Evolutionary conservation across 140 eudicot species (phyloP), one percentile per base, ranked within the genome.

Genomic region (Stevia rebaudiana): DNA sequence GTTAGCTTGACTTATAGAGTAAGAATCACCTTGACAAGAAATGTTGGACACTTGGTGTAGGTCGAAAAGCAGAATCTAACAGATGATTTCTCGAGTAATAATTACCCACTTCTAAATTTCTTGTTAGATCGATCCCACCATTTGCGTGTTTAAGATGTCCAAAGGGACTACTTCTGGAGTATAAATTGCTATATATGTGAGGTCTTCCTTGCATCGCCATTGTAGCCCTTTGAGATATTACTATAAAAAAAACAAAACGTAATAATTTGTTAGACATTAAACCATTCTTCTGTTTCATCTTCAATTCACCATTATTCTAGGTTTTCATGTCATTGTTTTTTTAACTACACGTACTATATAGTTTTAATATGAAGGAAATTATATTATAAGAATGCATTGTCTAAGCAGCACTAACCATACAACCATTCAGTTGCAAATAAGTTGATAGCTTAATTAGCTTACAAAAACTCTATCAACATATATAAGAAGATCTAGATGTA

Each of bases 61-160:
- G 65, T 54, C 76, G 72, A 37, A 68, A 65, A 39, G 37, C 21
- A 11, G 65, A 67, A 44, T 74, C 57, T 44, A 63, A 63, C 4
- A 56, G 41, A 60, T 60, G 60, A 70, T 70, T 58, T 57, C 37
- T 67, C 12, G 48, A 4, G 61, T 64, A 62, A 68, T 75, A 68
- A 56, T 47, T 41, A 8, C 70, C 51, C 13, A 67, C 76, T 21
- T 80, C 63, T 3, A 61, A 60, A 70, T 70, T 68, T 25, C 35
- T 58, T 39, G 76, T 64, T 25, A 83, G 71, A 65, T 76, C 76
- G 21, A 76, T 87, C 40, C 86, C 86, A n/a, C 94, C 85, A 71
- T 70, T 84, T 40, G 83, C 73, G 23, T 66, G 61, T 50, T 69
- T 84, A 72, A 82, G 55, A 63, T 79, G 72, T 23, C 80, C 83